These are phyloP conservation scores for Styphnolobium japonicum DNA, from an alignment of 306 rosid species.

Conservation along the genomic window DNA sequence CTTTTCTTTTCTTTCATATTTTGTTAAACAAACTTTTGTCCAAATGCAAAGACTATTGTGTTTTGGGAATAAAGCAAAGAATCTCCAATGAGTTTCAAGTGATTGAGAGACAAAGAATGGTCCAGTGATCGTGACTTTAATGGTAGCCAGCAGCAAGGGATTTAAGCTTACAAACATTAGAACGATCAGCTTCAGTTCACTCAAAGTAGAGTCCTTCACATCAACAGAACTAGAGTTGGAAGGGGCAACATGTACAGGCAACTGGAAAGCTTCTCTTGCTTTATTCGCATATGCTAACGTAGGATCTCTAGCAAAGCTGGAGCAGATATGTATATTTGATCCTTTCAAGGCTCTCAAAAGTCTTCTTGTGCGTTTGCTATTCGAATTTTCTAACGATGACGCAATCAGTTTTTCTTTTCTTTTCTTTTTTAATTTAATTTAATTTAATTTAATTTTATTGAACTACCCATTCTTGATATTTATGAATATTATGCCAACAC, in stretches of 20 bases:
- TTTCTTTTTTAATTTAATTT: no score
- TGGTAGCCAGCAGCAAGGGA: slow-evolving; percentile 10
- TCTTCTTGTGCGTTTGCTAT: not conserved
- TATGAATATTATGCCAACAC: no score
- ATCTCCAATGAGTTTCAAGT: not conserved
- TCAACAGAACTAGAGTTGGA: not conserved
- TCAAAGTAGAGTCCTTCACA: not conserved
- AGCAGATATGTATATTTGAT: not conserved
- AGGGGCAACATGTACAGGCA: not conserved
- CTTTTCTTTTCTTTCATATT: not conserved
- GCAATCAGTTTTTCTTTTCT: not conserved
- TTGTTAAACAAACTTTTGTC: not conserved
- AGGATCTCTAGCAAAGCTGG: not conserved
- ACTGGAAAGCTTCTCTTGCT: not conserved
- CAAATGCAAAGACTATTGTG: not conserved
- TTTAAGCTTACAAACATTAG: not conserved
- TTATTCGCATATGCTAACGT: slow-evolving; percentile 10
- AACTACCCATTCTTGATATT: no score
- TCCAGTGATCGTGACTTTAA: slow-evolving; percentile 19
- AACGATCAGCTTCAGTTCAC: not conserved
- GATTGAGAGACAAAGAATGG: not conserved
- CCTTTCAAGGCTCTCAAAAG: not conserved
- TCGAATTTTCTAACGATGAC: not conserved
- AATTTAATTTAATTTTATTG: no score
- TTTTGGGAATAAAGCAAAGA: not conserved